Evolutionary conservation across 139 green algal species (phyloP), one percentile per base, ranked within the genome.

Genomic region (Trebouxia sp.): DNA sequence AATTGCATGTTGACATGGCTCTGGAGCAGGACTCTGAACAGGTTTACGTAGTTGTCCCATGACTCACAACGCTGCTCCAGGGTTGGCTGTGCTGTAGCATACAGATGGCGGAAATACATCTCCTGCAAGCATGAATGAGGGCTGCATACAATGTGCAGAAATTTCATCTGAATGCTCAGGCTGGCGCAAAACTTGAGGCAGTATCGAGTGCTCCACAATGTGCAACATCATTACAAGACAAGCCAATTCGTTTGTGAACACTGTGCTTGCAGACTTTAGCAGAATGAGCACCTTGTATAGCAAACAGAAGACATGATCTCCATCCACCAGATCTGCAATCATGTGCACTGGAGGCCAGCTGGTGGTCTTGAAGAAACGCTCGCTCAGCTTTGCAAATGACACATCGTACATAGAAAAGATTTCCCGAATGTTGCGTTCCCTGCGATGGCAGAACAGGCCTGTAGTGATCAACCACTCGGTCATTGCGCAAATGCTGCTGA

Each of bases 251-350:
- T n/a, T n/a, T n/a, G n/a, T n/a, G n/a, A n/a, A n/a, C n/a, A 69
- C 2, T 3, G 17, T 35, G 56, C 17, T 1, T 69, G 56, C 56
- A 35, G 28, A 17, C 11, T 69, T 3, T 37, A 5, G 30, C 56
- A 69, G n/a, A 37, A 12, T 41, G 15, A 69, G 12, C 35, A 93
- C 92, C 89, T 98, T 96, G 89, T 99, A 99, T 5, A 99, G 92
- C 56, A 99, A 87, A 85, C 92, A 97, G 89, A 99, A 99, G 1
- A 99, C 96, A 81, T 98, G 93, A 84, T 99, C 97, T 39, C 96
- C 80, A 76, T 99, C 96, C 30, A 98, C 97, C 30, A 98, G 85
- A 35, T 94, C 87, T 8, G 90, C 82, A 28, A 98, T 90, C 28
- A 89, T 80, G 24, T 98, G 89, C 42, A 94, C 93, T 3, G 87